phyloP scores from a whole-genome alignment of 2,329 filamentous ascomycete species.

The Gremmenia infestans region DNA sequence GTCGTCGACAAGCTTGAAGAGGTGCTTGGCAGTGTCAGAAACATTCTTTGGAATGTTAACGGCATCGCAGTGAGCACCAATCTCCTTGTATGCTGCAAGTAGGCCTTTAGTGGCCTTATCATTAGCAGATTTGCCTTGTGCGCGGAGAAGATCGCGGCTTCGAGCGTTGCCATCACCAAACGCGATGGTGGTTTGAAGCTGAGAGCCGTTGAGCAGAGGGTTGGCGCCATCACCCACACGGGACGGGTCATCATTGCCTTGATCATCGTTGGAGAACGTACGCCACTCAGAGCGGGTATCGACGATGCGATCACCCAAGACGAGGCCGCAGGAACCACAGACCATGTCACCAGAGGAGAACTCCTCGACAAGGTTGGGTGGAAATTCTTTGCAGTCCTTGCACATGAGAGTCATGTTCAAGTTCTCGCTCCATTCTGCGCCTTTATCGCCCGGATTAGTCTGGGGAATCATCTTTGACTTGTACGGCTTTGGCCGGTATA shows the following conservation, averaged over 20 bases:
- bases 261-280: slow-evolving; percentile 97
- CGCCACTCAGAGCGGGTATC: slow-evolving; percentile 98
- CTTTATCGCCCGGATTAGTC: slow-evolving; percentile 20
- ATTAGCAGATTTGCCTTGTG: slow-evolving; percentile 74
- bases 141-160: slow-evolving; percentile 71
- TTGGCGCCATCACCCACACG: slow-evolving; percentile 96
- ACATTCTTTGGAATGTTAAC: slow-evolving; percentile 77
- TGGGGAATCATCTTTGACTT: slow-evolving; percentile 43
- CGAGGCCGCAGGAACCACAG: slow-evolving; percentile 85
- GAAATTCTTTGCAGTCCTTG: slow-evolving; percentile 83
- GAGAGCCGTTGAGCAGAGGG: slow-evolving; percentile 81
- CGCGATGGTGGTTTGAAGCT: slow-evolving; percentile 83
- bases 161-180: slow-evolving; percentile 70
- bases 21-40: slow-evolving; percentile 84
- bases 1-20: slow-evolving; percentile 93
- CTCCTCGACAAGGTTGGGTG: slow-evolving; percentile 91
- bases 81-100: slow-evolving; percentile 80
- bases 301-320: slow-evolving; percentile 85
- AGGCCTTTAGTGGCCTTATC: slow-evolving; percentile 82
- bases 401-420: slow-evolving; percentile 83
- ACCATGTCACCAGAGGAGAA: slow-evolving; percentile 90
- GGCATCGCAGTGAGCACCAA: slow-evolving; percentile 79
- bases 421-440: slow-evolving; percentile 53
- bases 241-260: slow-evolving; percentile 91
- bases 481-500: slow-evolving; percentile 40